Base-by-base conservation (phyloP, 768 basidiomycete species). In the Tephrocybe sp. region DNA sequence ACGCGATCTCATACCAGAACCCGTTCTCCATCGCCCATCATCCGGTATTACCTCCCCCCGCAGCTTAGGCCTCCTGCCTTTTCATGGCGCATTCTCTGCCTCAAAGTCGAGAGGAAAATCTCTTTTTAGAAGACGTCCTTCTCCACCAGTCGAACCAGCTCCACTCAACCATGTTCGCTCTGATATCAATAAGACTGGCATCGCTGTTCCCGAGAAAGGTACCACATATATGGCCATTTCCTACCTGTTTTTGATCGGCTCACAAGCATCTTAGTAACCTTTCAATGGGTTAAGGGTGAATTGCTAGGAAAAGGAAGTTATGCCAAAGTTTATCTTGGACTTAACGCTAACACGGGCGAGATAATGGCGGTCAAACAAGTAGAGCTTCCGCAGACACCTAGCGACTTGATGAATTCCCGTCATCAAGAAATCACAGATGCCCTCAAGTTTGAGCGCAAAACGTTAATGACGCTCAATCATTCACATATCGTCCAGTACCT, bases 281-380 rank as follows among this genome's bases (percentile, higher is more conserved):
- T 95, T 72, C 85, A 89, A 62, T 97, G 93, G 91, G 87, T 94
- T 45, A 89, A 89, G 55, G 95, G 95, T 34, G 91, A 93, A 63
- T 74, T 95, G 16, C 86, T 98, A 54, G 95, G 94, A 14, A 91
- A 89, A 63, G 95, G 95, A n/a, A 91, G 89, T 39, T 96, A 90
- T 63, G 95, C 93, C 22, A 79, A 81, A 43, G 95, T 98, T n/a
- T 97, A 90, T 62, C 76, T 94, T 54, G 94, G 86, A 0, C 71
- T 97, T 45, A 97, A 96, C 66, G 88, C 86, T 33, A 90, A 84
- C 2, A 92, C 88, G 0, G 92, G 92, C 31, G 91, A 96, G 65
- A 84, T 96, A 74, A 88, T 97, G 63, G 95, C 95, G 3, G 94
- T 98, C 54, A 98, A 98, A 69, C 94, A 96, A 67, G 95, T 97